phyloP scores from a whole-genome alignment of 2,329 filamentous ascomycete species.

The Berkeleyomyces rouxiae region DNA sequence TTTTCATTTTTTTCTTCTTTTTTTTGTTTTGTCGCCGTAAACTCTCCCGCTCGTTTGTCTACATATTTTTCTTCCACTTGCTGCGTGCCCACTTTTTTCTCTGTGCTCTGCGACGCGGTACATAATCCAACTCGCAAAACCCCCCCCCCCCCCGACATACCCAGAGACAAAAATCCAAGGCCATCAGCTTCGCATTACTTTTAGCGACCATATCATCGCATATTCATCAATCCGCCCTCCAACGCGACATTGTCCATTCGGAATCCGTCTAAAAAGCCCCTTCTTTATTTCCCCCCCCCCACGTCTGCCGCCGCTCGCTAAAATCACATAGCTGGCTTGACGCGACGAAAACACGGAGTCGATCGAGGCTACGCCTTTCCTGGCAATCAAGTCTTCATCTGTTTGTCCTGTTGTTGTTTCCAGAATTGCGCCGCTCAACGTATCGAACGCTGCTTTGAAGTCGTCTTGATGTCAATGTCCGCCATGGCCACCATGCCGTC shows the following conservation, averaged over 20 bases:
- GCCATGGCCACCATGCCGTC: slow-evolving; percentile 13
- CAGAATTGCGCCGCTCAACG: not conserved
- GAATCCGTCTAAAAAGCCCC: not conserved
- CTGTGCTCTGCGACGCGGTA: not conserved
- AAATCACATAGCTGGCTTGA: not conserved
- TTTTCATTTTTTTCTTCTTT: not conserved
- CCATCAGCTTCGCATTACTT: not conserved
- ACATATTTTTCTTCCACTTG: not conserved
- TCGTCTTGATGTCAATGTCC: slow-evolving; percentile 1
- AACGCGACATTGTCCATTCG: not conserved
- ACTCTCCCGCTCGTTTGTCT: not conserved
- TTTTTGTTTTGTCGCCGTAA: not conserved
- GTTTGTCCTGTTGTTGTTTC: not conserved
- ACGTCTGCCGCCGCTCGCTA: not conserved
- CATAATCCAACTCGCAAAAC: not conserved
- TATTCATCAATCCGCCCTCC: not conserved
- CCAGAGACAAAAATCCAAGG: not conserved
- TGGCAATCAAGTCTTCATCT: not conserved
- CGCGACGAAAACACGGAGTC: slow-evolving; percentile 1
- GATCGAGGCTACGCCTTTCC: not conserved
- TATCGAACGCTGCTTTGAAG: not conserved
- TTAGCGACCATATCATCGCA: not conserved
- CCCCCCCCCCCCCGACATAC: not conserved
- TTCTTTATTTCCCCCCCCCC: not conserved
- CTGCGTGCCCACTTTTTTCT: not conserved